These are phyloP conservation scores for Geotrichum australiense DNA, from an alignment of 1,139 yeast species.

Conservation along the genomic window DNA sequence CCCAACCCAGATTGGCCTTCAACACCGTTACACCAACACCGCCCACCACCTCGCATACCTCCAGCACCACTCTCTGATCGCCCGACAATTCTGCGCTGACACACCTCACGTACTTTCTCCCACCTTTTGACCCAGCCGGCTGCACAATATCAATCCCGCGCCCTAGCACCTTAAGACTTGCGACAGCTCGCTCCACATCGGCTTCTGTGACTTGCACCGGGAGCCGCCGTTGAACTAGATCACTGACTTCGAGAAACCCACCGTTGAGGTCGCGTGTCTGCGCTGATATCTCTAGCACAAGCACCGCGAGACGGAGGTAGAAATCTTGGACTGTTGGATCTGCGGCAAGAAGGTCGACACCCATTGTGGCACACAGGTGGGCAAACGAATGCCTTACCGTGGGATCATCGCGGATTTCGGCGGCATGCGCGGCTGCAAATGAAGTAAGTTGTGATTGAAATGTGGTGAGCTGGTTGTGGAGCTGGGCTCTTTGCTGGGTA, in stretches of 20 bases:
- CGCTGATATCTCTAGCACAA: slow-evolving; percentile 68
- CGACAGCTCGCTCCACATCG: slow-evolving; percentile 48
- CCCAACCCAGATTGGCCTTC: slow-evolving; percentile 72
- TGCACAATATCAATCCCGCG: slow-evolving; percentile 42
- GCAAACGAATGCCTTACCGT: slow-evolving; percentile 66
- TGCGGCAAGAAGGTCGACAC: slow-evolving; percentile 70
- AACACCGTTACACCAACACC: slow-evolving; percentile 58
- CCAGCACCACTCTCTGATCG: slow-evolving; percentile 67
- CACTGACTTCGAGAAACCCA: slow-evolving; percentile 64
- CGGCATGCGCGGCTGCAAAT: slow-evolving; percentile 46
- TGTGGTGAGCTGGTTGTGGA: slow-evolving; percentile 35
- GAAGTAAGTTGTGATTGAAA: slow-evolving; percentile 35
- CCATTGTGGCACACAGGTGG: slow-evolving; percentile 67
- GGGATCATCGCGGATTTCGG: slow-evolving; percentile 56
- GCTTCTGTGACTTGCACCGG: slow-evolving; percentile 36
- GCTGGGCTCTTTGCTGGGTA: slow-evolving; percentile 32
- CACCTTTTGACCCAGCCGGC: slow-evolving; percentile 33
- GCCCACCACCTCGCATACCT: slow-evolving; percentile 66
- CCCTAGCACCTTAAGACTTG: slow-evolving; percentile 38
- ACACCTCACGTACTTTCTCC: slow-evolving; percentile 41
- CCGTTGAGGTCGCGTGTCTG: slow-evolving; percentile 68
- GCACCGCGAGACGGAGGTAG: slow-evolving; percentile 59
- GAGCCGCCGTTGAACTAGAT: slow-evolving; percentile 40
- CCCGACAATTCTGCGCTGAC: slow-evolving; percentile 47
- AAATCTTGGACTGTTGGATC: slow-evolving; percentile 39